phyloP scores from a whole-genome alignment of 192 early-diverging fungal species.

The Dimargaris xerosporica region DNA sequence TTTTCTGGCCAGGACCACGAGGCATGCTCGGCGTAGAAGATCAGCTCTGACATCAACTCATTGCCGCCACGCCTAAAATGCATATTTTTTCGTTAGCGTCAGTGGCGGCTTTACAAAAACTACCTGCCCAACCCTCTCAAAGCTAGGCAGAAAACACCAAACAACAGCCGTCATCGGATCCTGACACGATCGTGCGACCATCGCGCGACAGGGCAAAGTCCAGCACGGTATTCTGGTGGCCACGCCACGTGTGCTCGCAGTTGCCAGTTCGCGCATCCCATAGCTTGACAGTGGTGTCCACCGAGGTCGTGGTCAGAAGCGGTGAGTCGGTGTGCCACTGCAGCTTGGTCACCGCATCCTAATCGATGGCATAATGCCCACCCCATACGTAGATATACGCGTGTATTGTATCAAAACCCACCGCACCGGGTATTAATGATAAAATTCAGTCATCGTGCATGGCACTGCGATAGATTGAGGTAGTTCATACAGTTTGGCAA shows the following conservation, averaged over 20 bases:
- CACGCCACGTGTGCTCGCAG: conserved; percentile 52
- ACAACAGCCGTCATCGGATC: conserved; percentile 69
- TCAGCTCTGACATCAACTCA: too few relatives aligned
- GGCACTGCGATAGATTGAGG: too few relatives aligned
- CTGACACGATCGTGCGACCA: conserved; percentile 56
- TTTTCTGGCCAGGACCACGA: too few relatives aligned
- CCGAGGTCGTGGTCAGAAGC: conserved; percentile 55
- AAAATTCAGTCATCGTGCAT: too few relatives aligned
- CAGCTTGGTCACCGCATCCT: conserved; percentile 71
- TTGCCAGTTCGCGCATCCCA: conserved; percentile 90
- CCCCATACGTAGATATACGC: too few relatives aligned
- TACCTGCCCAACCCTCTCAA: neutral
- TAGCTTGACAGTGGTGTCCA: conserved; percentile 61
- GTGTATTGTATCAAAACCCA: too few relatives aligned
- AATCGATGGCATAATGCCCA: neutral
- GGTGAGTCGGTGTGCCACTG: conserved; percentile 54
- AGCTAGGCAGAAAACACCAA: conserved; percentile 37
- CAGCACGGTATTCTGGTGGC: conserved; percentile 79
- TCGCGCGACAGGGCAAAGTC: conserved; percentile 63
- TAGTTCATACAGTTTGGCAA: too few relatives aligned
- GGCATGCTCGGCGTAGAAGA: too few relatives aligned
- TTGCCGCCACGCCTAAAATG: too few relatives aligned
- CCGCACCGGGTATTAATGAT: too few relatives aligned
- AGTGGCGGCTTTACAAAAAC: too few relatives aligned
- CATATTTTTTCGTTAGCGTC: too few relatives aligned